Evolutionary conservation across 345 rosid species (phyloP), one percentile per base, ranked within the genome.

Genomic region (Durio zibethinus): DNA sequence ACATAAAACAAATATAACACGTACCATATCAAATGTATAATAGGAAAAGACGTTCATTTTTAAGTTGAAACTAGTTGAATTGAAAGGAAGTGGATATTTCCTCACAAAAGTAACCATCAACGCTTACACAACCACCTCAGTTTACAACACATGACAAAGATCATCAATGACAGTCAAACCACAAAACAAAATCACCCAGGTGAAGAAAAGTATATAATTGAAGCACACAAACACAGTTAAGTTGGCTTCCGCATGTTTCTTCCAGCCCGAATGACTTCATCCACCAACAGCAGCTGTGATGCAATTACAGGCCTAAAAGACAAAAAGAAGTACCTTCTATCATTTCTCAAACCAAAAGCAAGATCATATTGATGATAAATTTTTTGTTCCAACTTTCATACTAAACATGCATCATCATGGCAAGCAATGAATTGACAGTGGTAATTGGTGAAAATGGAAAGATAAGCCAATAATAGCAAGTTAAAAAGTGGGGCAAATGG

Each of bases 231-330:
- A 36, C 10, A 18, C 0, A 6, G 10, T 42, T 86, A 93, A 82
- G 76, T 89, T 79, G 99, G 99, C 88, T 93, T 95, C 87, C 98
- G 85, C 99, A 95, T 95, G 79, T 95, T 95, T 40, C 98, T 92
- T 43, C 98, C 97, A 52, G 98, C 99, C 5, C 99, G 92, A 59
- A 95, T 95, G 61, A 95, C 99, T 86, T 95, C 98, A 82, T 95
- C 99, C 42, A 95, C 98, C 90, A 90, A 85, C 7, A 95, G 92
- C 85, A 95, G 83, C 85, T 95, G 99, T 8, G 99, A 95, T 7
- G 97, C 91, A 66, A 93, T 95, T 61, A 95, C 96, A 50, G 98
- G 98, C 87, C 99, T 95, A 91, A 82, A 83, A 81, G 43, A 75
- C 75, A 35, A n/a, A n/a, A n/a, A n/a, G 47, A 61, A 52, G 31